Percentiles rank a stretch among this genome's conserved stretches.
Evolutionary conservation across 2,329 filamentous ascomycete genomes (phyloP).

Genomic region (Claviceps capensis): DNA sequence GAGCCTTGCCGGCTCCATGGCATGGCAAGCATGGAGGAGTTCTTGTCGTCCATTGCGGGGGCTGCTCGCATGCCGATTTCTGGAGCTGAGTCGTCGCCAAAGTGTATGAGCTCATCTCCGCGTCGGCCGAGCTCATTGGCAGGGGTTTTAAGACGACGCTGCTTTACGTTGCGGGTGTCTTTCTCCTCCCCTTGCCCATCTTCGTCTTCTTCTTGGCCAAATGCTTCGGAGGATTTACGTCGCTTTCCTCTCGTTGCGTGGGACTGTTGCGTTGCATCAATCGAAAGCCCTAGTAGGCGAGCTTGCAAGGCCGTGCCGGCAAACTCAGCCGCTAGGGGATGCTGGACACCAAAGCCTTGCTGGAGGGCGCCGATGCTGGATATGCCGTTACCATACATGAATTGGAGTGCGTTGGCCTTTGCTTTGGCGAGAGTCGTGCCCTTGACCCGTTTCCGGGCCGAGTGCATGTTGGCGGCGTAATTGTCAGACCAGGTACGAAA

Average conservation of each 20-base stretch:
- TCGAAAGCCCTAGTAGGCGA: constrained; percentile 13
- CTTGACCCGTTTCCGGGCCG: constrained; percentile 13
- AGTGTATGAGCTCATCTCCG: constrained; percentile 14
- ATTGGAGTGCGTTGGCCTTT: constrained; percentile 20
- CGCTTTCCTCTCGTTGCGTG: constrained; percentile 18
- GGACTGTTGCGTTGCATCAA: constrained; percentile 9
- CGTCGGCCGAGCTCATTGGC: constrained; percentile 17
- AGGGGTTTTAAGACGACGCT: constrained; percentile 14
- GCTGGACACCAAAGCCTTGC: constrained; percentile 16
- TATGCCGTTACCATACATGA: constrained; percentile 22
- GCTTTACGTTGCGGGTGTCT: constrained; percentile 23
- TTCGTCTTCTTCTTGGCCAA: constrained; percentile 20
- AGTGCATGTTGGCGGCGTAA: constrained; percentile 43
- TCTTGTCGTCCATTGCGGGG: constrained; percentile 52
- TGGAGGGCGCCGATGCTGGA: constrained; percentile 15
- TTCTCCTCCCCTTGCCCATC: not conserved
- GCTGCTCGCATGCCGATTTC: constrained; percentile 60
- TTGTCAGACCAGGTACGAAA: constrained; percentile 27
- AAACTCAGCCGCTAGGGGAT: constrained; percentile 30
- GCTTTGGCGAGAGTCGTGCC: constrained; percentile 21
- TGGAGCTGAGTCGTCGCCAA: constrained; percentile 30
- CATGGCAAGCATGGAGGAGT: constrained; percentile 35
- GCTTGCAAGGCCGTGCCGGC: constrained; percentile 31
- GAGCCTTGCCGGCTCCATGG: constrained; percentile 39
- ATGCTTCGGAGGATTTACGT: constrained; percentile 30